Conservation (phyloP, 352 stramenopile genomes). For the Aphanomyces stellatus region DNA sequence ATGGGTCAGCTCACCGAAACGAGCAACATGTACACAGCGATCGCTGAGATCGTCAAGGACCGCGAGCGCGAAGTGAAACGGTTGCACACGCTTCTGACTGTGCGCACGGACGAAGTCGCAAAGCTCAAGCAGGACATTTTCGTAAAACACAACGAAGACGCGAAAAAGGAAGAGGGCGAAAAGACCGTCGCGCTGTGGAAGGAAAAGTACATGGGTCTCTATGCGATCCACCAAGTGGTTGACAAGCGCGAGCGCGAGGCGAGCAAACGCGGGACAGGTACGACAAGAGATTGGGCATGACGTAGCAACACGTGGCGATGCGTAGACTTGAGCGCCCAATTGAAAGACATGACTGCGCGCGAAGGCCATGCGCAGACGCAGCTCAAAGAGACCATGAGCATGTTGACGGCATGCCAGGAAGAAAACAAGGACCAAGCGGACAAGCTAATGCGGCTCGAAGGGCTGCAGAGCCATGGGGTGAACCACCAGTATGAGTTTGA, state of each 20-base stretch:
- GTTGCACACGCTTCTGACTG: neutral
- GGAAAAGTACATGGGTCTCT: slow-evolving; percentile 13
- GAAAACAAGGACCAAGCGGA: neutral
- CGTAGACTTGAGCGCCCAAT: neutral
- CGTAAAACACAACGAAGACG: slow-evolving; percentile 5
- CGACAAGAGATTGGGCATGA: neutral
- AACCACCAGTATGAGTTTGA: slow-evolving; percentile 7
- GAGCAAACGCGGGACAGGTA: neutral
- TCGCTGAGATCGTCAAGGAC: slow-evolving; percentile 5
- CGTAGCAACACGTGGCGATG: neutral
- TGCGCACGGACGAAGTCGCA: neutral
- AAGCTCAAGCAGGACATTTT: slow-evolving; percentile 8
- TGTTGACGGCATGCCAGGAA: neutral
- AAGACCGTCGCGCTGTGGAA: slow-evolving; percentile 1
- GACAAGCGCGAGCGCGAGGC: neutral
- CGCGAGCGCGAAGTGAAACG: slow-evolving; percentile 2
- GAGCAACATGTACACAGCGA: slow-evolving; percentile 15
- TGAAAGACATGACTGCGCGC: neutral
- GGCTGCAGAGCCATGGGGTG: neutral
- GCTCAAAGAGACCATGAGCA: neutral
- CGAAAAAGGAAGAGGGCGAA: neutral
- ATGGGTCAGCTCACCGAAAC: slow-evolving; percentile 10
- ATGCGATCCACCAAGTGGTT: neutral
- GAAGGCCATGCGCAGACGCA: neutral
- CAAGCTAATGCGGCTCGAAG: neutral